A percentile compares a stretch with the other conserved stretches of the same genome.
phyloP scores from a whole-genome alignment of 2,329 filamentous ascomycete genomes.

The Dactylellina parvicollis region DNA sequence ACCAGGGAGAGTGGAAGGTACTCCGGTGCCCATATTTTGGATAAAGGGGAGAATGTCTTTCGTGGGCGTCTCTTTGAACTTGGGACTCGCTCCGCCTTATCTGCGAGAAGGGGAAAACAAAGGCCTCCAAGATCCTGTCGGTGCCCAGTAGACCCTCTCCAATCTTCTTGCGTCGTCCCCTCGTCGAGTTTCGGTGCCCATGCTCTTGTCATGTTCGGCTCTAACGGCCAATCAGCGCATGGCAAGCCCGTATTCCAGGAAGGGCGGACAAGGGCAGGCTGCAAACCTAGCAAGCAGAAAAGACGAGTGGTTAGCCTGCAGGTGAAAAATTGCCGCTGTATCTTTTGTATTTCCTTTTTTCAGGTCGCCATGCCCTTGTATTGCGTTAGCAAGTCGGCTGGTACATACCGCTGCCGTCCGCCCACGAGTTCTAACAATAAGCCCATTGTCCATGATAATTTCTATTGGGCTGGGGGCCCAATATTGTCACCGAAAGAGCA shows the following conservation, averaged over 20 bases:
- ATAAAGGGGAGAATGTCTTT: neutral
- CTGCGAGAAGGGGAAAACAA: conserved; percentile 16
- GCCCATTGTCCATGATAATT: conserved; percentile 52
- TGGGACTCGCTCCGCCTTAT: conserved; percentile 25
- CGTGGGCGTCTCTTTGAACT: conserved; percentile 15
- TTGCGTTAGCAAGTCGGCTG: conserved; percentile 53
- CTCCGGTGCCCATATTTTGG: neutral
- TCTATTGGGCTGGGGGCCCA: conserved; percentile 39
- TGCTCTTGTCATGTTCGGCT: conserved; percentile 49
- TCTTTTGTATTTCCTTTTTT: conserved; percentile 40
- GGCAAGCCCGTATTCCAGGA: conserved; percentile 37
- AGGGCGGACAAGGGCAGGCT: conserved; percentile 35
- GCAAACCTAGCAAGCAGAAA: conserved; percentile 44
- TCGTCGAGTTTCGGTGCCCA: conserved; percentile 46
- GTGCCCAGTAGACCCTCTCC: conserved; percentile 39
- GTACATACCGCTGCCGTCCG: conserved; percentile 42
- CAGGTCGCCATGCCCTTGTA: conserved; percentile 45
- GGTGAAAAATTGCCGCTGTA: conserved; percentile 52
- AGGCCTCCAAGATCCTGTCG: conserved; percentile 44
- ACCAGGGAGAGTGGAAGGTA: neutral
- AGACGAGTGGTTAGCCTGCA: conserved; percentile 45
- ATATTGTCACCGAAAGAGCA: conserved; percentile 35
- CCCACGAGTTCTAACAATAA: conserved; percentile 52
- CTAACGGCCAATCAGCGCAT: conserved; percentile 45
- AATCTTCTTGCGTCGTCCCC: conserved; percentile 48